Percentiles rank a stretch among this genome's conserved stretches.
phyloP scores from a whole-genome alignment of 768 basidiomycete species.

The Sistotremastrum niveocremeum region DNA sequence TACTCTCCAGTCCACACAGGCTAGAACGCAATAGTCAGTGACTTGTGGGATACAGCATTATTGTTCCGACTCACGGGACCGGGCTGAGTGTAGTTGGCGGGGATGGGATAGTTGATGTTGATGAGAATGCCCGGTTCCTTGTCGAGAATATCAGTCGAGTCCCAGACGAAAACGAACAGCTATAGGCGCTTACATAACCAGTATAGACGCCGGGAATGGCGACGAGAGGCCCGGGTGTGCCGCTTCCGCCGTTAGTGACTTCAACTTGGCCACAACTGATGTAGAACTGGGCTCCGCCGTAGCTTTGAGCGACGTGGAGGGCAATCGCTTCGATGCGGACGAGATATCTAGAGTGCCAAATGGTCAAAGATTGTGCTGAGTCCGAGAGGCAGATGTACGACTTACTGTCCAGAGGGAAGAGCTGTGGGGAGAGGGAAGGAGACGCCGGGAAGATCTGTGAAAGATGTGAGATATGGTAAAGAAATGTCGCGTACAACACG shows the following conservation, averaged over 20 bases:
- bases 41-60: too few species aligned
- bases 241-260: slow-evolving; percentile 19
- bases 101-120: slow-evolving; percentile 15
- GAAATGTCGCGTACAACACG: neutral
- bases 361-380: neutral
- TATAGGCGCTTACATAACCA: slow-evolving; percentile 10
- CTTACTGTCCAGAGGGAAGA: slow-evolving; percentile 1
- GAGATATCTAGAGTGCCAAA: slow-evolving; percentile 2
- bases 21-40: too few species aligned
- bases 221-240: slow-evolving; percentile 20
- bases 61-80: slow-evolving; percentile 12
- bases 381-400: neutral
- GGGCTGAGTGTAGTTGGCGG: slow-evolving; percentile 14
- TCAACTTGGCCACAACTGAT: slow-evolving; percentile 19
- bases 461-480: too few species aligned
- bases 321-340: slow-evolving; percentile 11
- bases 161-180: too few species aligned
- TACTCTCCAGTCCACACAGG: too few species aligned
- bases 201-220: slow-evolving; percentile 22
- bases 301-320: slow-evolving; percentile 7
- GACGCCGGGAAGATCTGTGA: neutral
- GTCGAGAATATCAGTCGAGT: too few species aligned
- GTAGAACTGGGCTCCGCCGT: slow-evolving; percentile 6
- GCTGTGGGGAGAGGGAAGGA: slow-evolving; percentile 9
- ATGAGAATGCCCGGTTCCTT: neutral